A percentile compares a stretch with the other conserved stretches of the same genome.
Evolutionary conservation across 1,284 basidiomycete genomes (phyloP).

Genomic region (Dichomitus squalens): DNA sequence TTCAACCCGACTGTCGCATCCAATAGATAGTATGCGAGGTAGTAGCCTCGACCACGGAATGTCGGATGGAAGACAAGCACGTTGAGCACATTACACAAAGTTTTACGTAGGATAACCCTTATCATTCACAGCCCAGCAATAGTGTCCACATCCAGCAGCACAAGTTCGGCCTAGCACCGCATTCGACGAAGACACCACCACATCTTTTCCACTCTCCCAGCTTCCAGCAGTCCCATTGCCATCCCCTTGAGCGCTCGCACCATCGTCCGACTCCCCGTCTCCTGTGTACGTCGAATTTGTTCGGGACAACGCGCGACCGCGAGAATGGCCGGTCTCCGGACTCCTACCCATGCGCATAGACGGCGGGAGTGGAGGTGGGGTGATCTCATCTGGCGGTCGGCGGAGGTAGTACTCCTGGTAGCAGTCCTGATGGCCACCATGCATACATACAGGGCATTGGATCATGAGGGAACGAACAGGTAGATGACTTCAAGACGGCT

Average conservation of each 20-base stretch:
- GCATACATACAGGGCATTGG: slow-evolving; percentile 71
- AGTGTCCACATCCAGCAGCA: slow-evolving; percentile 36
- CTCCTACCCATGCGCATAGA: slow-evolving; percentile 10
- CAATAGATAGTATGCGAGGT: too few species aligned
- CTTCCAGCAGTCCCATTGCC: slow-evolving; percentile 21
- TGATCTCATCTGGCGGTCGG: slow-evolving; percentile 45
- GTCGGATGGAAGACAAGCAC: background rate
- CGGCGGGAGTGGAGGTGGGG: slow-evolving; percentile 3
- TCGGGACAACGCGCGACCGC: slow-evolving; percentile 22
- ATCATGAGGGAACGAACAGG: slow-evolving; percentile 70
- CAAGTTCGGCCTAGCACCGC: slow-evolving; percentile 28
- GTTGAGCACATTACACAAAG: background rate
- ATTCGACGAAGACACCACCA: slow-evolving; percentile 13
- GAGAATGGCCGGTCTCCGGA: slow-evolving; percentile 6
- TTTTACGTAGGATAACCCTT: background rate
- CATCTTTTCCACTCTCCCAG: slow-evolving; percentile 11
- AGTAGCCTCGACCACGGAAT: too few species aligned
- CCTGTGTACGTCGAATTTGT: slow-evolving; percentile 13
- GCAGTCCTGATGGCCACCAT: slow-evolving; percentile 78
- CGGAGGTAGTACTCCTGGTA: slow-evolving; percentile 65
- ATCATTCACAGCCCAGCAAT: slow-evolving; percentile 27
- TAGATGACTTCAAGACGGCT: slow-evolving; percentile 52
- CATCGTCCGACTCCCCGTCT: slow-evolving; percentile 23
- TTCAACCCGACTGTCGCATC: too few species aligned
- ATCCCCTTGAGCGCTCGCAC: slow-evolving; percentile 19